Conservation (phyloP, 2,329 filamentous ascomycete species). For the Ophiocordyceps polyrhachis-furcata region DNA sequence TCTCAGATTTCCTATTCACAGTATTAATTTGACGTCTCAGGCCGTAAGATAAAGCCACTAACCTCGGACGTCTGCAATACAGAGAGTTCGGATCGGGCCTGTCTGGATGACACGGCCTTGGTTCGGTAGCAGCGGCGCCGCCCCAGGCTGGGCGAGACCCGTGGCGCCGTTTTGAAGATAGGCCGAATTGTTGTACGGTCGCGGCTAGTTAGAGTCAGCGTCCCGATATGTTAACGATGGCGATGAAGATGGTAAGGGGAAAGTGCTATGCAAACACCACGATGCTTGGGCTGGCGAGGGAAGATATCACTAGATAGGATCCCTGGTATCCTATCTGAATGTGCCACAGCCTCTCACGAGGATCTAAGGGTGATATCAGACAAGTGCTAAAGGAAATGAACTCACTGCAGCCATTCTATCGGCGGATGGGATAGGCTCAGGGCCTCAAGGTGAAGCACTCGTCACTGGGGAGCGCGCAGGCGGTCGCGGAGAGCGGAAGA, state of each 20-base stretch:
- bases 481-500: background rate
- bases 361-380: background rate
- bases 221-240: background rate
- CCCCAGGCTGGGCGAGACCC: conserved; percentile 34
- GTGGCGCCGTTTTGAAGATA: conserved; percentile 46
- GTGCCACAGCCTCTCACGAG: conserved; percentile 2
- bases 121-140: conserved; percentile 46
- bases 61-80: conserved; percentile 58
- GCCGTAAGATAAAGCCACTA: conserved; percentile 6
- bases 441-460: conserved; percentile 2
- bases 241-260: background rate
- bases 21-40: conserved; percentile 3
- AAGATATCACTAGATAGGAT: too few relatives aligned
- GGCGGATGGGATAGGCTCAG: conserved; percentile 10
- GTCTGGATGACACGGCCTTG: conserved; percentile 48
- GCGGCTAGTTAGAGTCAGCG: conserved; percentile 15
- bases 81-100: conserved; percentile 47
- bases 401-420: conserved; percentile 26
- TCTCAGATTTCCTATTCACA: conserved; percentile 63
- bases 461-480: conserved; percentile 1
- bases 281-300: background rate
- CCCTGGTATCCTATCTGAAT: background rate
- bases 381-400: conserved; percentile 6
- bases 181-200: conserved; percentile 30
- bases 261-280: background rate